Conservation (phyloP, 306 rosid genomes). For the Medicago truncatula region DNA sequence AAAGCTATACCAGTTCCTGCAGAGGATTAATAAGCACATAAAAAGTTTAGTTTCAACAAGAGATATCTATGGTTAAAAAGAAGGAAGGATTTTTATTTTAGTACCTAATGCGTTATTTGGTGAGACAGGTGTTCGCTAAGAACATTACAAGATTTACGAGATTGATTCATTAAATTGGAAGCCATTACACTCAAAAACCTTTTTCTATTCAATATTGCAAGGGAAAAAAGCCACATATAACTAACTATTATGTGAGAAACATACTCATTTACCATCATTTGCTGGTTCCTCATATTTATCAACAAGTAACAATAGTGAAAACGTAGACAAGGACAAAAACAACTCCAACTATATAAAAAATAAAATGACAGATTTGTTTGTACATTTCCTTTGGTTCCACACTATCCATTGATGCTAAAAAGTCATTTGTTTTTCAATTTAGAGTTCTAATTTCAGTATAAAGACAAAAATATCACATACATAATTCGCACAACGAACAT, state of each 20-base stretch:
- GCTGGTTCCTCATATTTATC: background rate
- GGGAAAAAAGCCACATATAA: background rate
- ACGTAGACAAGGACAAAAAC: background rate
- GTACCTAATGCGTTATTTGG: slow-evolving; percentile 81
- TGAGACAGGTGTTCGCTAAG: slow-evolving; percentile 88
- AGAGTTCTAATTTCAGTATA: background rate
- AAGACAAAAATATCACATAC: background rate
- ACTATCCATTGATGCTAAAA: no score
- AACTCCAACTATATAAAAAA: background rate
- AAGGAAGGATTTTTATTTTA: slow-evolving; percentile 38
- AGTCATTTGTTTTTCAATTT: background rate
- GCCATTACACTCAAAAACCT: slow-evolving; percentile 99
- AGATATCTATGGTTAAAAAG: background rate
- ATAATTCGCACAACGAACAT: background rate
- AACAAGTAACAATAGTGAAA: background rate
- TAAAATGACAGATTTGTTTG: background rate
- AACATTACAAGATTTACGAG: slow-evolving; percentile 66
- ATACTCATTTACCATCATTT: background rate
- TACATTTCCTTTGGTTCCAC: background rate
- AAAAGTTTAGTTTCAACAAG: slow-evolving; percentile 2
- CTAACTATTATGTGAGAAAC: no score
- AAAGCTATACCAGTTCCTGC: slow-evolving; percentile 91
- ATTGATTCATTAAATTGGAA: slow-evolving; percentile 90
- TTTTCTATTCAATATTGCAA: slow-evolving; percentile 57
- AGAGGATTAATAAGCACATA: slow-evolving; percentile 27